Percentiles rank a stretch among this genome's conserved stretches.
Conservation (phyloP, 2,329 filamentous ascomycete genomes). For the Penicillium sp. region DNA sequence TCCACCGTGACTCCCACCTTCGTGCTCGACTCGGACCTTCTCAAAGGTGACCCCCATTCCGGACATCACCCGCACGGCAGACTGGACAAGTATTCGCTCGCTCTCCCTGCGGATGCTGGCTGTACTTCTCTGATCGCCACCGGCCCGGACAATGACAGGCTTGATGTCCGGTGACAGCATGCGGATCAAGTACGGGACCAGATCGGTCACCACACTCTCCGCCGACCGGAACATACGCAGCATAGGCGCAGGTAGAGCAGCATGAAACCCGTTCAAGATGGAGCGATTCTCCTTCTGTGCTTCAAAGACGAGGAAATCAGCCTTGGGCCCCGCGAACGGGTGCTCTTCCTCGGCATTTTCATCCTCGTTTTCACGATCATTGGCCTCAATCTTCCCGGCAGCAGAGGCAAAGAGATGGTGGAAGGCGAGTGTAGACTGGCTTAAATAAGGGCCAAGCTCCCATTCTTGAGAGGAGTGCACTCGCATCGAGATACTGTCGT, state of each 20-base stretch:
- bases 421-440: slow-evolving; percentile 79
- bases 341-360: slow-evolving; percentile 49
- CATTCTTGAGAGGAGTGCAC: slow-evolving; percentile 84
- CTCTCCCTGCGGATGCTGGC: slow-evolving; percentile 83
- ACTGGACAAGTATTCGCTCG: slow-evolving; percentile 73
- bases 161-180: slow-evolving; percentile 87
- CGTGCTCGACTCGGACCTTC: slow-evolving; percentile 69
- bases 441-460: slow-evolving; percentile 83
- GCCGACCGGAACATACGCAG: slow-evolving; percentile 71
- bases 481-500: slow-evolving; percentile 72
- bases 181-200: slow-evolving; percentile 75
- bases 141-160: slow-evolving; percentile 74
- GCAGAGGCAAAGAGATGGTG: slow-evolving; percentile 84
- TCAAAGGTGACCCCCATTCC: slow-evolving; percentile 77
- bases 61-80: slow-evolving; percentile 75
- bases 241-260: slow-evolving; percentile 64
- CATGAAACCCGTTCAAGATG: slow-evolving; percentile 66
- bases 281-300: slow-evolving; percentile 71
- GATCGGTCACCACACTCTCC: slow-evolving; percentile 70
- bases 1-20: slow-evolving; percentile 53
- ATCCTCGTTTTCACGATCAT: slow-evolving; percentile 42
- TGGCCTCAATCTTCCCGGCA: slow-evolving; percentile 43
- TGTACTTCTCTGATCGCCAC: slow-evolving; percentile 57
- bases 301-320: slow-evolving; percentile 76
- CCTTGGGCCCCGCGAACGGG: slow-evolving; percentile 75